These are phyloP conservation scores for Gossypium davidsonii DNA, from an alignment of 441 rosid genomes.

Conservation along the genomic window DNA sequence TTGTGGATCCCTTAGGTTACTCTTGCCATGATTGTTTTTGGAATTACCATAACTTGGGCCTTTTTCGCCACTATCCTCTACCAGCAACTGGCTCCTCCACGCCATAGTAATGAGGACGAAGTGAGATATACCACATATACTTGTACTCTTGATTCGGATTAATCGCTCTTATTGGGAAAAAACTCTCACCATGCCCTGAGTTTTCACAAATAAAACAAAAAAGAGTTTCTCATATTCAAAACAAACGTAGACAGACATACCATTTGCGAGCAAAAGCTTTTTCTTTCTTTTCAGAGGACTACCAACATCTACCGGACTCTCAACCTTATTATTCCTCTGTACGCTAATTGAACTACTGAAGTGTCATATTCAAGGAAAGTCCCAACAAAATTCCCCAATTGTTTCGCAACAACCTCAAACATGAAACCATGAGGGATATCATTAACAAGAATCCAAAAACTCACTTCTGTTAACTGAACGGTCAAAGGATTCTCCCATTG, in stretches of 20 bases:
- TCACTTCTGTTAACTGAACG: not conserved
- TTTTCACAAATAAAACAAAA: not conserved
- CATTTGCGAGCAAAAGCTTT: not conserved
- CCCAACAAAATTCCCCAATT: not conserved
- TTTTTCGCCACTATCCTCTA: not conserved
- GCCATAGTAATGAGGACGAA: not conserved
- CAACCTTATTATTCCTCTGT: not conserved
- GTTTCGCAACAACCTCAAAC: not conserved
- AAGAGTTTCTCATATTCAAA: not conserved
- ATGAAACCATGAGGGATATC: not conserved
- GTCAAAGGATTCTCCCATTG: not conserved
- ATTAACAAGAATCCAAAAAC: too few species aligned
- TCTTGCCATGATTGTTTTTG: too few species aligned
- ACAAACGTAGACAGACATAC: not conserved
- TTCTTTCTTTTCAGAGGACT: not conserved
- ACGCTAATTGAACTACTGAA: too few species aligned
- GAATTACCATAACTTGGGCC: not conserved
- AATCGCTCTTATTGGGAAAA: not conserved
- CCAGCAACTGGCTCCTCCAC: not conserved
- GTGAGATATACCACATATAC: not conserved
- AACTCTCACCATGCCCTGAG: not conserved
- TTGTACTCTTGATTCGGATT: accelerated
- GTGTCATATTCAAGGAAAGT: too few species aligned
- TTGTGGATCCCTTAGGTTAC: too few species aligned
- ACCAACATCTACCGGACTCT: accelerated